Conservation (phyloP, 495 filamentous ascomycete genomes). For the Darksidea phi region DNA sequence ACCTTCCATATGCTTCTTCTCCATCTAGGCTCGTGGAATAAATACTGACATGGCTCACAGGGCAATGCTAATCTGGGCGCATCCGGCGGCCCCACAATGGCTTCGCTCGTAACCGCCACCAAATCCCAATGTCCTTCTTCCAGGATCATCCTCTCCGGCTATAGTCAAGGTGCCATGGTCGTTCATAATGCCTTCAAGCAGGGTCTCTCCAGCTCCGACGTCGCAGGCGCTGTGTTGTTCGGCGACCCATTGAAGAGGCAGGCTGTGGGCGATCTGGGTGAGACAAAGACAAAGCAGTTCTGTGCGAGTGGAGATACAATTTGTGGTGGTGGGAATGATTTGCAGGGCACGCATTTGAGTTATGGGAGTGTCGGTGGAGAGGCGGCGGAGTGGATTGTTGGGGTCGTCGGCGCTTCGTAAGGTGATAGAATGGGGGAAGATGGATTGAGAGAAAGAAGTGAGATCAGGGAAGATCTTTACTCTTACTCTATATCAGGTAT, state of each 20-base stretch:
- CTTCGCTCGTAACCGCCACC: background rate
- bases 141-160: slow-evolving; percentile 12
- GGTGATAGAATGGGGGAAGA: background rate
- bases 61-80: slow-evolving; percentile 7
- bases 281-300: slow-evolving; percentile 10
- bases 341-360: slow-evolving; percentile 2
- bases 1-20: background rate
- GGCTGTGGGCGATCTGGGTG: slow-evolving; percentile 2
- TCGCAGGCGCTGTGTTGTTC: slow-evolving; percentile 10
- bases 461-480: too few relatives aligned
- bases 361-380: slow-evolving; percentile 1
- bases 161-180: slow-evolving; percentile 20
- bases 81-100: slow-evolving; percentile 2
- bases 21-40: too few relatives aligned
- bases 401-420: background rate
- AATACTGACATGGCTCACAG: background rate
- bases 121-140: slow-evolving; percentile 8
- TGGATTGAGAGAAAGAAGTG: too few relatives aligned
- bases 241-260: slow-evolving; percentile 7
- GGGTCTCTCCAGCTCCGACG: slow-evolving; percentile 2
- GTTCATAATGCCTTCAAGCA: slow-evolving; percentile 14
- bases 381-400: slow-evolving; percentile 6
- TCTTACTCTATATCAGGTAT: too few relatives aligned
- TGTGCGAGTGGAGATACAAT: slow-evolving; percentile 6
- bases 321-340: background rate